Evolutionary conservation across 768 basidiomycete genomes (phyloP).

Genomic region (Termitomyces sp.): DNA sequence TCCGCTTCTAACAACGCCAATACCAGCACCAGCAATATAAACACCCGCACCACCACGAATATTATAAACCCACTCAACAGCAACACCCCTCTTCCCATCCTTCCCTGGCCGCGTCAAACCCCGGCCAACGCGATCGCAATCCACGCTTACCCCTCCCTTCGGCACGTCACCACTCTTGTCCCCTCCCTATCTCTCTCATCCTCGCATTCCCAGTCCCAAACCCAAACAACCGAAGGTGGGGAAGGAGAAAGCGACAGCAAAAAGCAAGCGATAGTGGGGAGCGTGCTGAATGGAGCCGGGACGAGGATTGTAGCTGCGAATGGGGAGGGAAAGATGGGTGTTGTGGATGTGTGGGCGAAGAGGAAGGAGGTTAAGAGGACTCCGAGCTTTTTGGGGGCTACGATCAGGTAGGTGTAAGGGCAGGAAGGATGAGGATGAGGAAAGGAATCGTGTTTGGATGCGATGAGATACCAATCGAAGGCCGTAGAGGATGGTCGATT

Average conservation of each 20-base stretch:
- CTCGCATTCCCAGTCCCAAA: neutral
- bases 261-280: slow-evolving; percentile 50
- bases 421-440: neutral
- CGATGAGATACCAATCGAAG: neutral
- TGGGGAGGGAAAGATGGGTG: slow-evolving; percentile 3
- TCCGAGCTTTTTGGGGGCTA: slow-evolving; percentile 27
- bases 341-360: slow-evolving; percentile 46
- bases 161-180: neutral
- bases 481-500: neutral
- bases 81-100: neutral
- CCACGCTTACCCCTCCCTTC: neutral
- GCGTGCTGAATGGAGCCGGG: slow-evolving; percentile 51
- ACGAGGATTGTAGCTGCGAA: slow-evolving; percentile 49
- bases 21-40: neutral
- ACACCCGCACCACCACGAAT: neutral
- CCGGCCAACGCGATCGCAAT: neutral
- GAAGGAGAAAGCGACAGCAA: slow-evolving; percentile 40
- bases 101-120: neutral
- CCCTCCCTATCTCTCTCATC: neutral
- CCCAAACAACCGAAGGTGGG: neutral
- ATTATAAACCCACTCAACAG: neutral
- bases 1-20: neutral
- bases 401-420: slow-evolving; percentile 7
- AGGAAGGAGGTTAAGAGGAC: slow-evolving; percentile 32
- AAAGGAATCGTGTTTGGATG: too few species aligned